phyloP scores from a whole-genome alignment of 2,329 filamentous ascomycete species.

The Neonectria punicea region DNA sequence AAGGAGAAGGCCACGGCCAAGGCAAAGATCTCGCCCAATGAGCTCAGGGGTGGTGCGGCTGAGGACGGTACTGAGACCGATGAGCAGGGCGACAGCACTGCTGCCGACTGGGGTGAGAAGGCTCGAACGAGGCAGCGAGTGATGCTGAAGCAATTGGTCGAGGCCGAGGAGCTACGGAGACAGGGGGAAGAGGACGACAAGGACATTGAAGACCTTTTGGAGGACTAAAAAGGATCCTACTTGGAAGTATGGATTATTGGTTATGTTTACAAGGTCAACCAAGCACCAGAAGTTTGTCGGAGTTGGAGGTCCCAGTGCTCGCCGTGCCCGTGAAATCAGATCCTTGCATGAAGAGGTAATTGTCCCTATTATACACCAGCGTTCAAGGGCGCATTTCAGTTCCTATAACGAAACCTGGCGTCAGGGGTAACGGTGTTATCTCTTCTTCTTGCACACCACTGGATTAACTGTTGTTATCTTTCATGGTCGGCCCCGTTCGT shows the following conservation, averaged over 20 bases:
- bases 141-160: slow-evolving; percentile 72
- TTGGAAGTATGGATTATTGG: slow-evolving; percentile 2
- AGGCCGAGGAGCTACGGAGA: slow-evolving; percentile 69
- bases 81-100: slow-evolving; percentile 57
- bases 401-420: background rate
- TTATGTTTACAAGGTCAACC: slow-evolving; percentile 21
- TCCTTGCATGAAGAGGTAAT: background rate
- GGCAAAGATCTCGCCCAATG: slow-evolving; percentile 71
- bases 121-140: slow-evolving; percentile 75
- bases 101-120: slow-evolving; percentile 75
- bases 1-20: slow-evolving; percentile 66
- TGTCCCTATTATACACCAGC: background rate
- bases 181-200: slow-evolving; percentile 75
- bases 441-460: background rate
- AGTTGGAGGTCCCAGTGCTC: background rate
- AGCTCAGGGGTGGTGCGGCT: slow-evolving; percentile 69
- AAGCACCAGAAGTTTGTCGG: background rate
- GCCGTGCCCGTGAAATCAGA: background rate
- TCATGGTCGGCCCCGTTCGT: background rate
- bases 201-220: slow-evolving; percentile 78
- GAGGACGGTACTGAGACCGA: slow-evolving; percentile 63
- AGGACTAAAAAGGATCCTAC: slow-evolving; percentile 53
- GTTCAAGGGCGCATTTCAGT: background rate
- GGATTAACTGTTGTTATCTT: background rate
- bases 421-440: background rate